These are phyloP conservation scores for Glycine latifolia DNA, from an alignment of 306 rosid species.

Conservation along the genomic window DNA sequence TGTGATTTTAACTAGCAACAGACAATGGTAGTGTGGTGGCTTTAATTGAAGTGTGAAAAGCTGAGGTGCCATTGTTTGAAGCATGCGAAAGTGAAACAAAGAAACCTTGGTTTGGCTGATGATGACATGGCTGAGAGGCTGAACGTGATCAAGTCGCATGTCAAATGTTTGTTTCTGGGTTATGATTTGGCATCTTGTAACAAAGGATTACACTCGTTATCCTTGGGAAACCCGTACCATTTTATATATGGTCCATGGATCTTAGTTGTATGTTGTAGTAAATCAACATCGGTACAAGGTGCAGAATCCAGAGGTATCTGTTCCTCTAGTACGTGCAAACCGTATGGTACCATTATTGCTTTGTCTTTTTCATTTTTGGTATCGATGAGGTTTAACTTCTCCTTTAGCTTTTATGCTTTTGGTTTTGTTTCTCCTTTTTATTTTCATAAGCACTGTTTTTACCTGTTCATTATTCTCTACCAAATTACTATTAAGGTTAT, in stretches of 20 bases:
- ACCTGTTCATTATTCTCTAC: not conserved
- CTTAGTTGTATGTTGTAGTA: not conserved
- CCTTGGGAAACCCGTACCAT: conserved; percentile 1
- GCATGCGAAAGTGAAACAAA: conserved; percentile 11
- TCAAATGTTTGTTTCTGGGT: conserved; percentile 30
- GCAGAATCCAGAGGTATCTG: not conserved
- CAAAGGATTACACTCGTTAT: conserved; percentile 11
- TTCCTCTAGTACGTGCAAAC: not conserved
- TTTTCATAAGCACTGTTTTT: not conserved
- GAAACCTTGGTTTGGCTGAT: conserved; percentile 44
- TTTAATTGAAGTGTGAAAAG: conserved; percentile 26
- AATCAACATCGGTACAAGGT: not conserved
- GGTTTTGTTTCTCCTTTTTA: not conserved
- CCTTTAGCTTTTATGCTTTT: not conserved
- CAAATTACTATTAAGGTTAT: not conserved
- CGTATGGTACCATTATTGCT: not conserved
- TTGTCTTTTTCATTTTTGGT: not conserved
- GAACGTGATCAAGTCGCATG: conserved; percentile 30
- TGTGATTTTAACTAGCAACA: not conserved
- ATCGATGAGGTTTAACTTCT: not conserved
- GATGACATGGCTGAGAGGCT: conserved; percentile 41
- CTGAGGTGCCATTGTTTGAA: conserved; percentile 32
- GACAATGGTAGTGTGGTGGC: not conserved
- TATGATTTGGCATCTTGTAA: conserved; percentile 42
- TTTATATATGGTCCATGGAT: not conserved